Conservation (phyloP, 179 eudicot genomes). For the Silene coronaria region DNA sequence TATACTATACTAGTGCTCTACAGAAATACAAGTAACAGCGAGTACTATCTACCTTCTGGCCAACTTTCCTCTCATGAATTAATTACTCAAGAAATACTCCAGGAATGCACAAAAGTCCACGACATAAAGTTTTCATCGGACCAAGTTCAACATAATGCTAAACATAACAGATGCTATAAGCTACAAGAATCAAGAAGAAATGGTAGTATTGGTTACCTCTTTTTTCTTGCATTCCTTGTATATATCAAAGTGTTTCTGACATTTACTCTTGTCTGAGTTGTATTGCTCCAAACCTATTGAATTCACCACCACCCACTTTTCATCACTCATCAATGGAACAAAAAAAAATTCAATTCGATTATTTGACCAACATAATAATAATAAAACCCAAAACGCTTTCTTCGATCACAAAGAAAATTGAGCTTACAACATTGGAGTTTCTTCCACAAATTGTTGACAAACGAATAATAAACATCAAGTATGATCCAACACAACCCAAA, state of each 20-base stretch:
- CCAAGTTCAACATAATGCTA: not conserved
- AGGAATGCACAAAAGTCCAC: not conserved
- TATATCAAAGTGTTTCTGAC: constrained; percentile 84
- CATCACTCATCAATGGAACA: not conserved
- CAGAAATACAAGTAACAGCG: not conserved
- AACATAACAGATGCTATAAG: not conserved
- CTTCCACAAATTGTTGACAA: not conserved
- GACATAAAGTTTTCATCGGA: not conserved
- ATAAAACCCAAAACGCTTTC: not conserved
- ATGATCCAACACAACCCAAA: not conserved
- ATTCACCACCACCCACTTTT: not conserved
- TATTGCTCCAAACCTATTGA: constrained; percentile 68
- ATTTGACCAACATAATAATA: not conserved
- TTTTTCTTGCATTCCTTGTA: constrained; percentile 98
- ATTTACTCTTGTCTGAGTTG: constrained; percentile 72
- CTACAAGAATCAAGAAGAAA: not conserved
- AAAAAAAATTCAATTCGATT: not conserved
- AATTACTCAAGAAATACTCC: not conserved
- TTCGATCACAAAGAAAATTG: not conserved
- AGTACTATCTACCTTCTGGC: too few species aligned
- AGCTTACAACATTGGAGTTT: too few species aligned
- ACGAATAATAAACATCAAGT: not conserved
- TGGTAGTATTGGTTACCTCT: constrained; percentile 46
- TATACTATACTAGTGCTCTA: not conserved
- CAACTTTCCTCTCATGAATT: not conserved